Percentiles rank a stretch among this genome's conserved stretches.
phyloP scores from a whole-genome alignment of 805 yeast species.

The Sugiyamaella chiloensis region DNA sequence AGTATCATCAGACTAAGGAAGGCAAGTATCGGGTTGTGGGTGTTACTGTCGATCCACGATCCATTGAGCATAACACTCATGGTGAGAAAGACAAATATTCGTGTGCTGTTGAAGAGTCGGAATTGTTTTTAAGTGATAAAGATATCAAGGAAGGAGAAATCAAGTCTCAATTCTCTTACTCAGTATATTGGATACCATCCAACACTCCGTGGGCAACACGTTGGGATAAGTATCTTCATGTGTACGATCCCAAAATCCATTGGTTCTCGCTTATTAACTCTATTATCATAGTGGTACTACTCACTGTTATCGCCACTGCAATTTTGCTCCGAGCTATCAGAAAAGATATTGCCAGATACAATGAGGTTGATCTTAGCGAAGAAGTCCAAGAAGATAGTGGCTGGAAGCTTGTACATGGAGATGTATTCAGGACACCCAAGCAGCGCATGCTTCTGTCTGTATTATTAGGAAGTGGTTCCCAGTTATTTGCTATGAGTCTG shows the following conservation, averaged over 20 bases:
- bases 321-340: slow-evolving; percentile 74
- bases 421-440: slow-evolving; percentile 83
- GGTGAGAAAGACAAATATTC: slow-evolving; percentile 19
- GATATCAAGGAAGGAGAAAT: slow-evolving; percentile 45
- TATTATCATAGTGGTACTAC: slow-evolving; percentile 70
- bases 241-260: slow-evolving; percentile 87
- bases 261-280: slow-evolving; percentile 93
- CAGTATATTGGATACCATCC: slow-evolving; percentile 68
- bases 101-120: slow-evolving; percentile 26
- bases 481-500: slow-evolving; percentile 71
- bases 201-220: slow-evolving; percentile 93
- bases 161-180: slow-evolving; percentile 75
- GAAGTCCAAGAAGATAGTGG: slow-evolving; percentile 92
- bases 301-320: slow-evolving; percentile 76
- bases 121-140: slow-evolving; percentile 35
- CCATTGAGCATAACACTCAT: slow-evolving; percentile 46
- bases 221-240: slow-evolving; percentile 96
- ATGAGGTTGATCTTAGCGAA: slow-evolving; percentile 77
- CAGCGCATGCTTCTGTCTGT: slow-evolving; percentile 70
- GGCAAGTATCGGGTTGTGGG: slow-evolving; percentile 86
- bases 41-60: slow-evolving; percentile 68
- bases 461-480: slow-evolving; percentile 84
- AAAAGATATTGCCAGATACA: slow-evolving; percentile 82
- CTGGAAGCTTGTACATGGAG: slow-evolving; percentile 96
- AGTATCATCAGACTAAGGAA: slow-evolving; percentile 73